Percentiles rank a stretch among this genome's conserved stretches.
Conservation (phyloP, 176 grass and related monocot genomes). For the bread wheat (Triticum aestivum) region IWGSC_CS_RefSeq_v2.1 NC_057799.1:154498752-154499251, state of each 20-base stretch:
- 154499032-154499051: constrained; percentile 50
- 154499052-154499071: constrained; percentile 77
- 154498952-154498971: constrained; percentile 64
- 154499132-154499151: constrained; percentile 80
- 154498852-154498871: constrained; percentile 82
- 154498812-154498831: constrained; percentile 48
- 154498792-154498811: neutral
- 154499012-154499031: constrained; percentile 63
- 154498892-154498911: constrained; percentile 62
- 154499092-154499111: constrained; percentile 74
- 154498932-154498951: constrained; percentile 56
- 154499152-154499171: constrained; percentile 71
- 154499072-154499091: constrained; percentile 93
- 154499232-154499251: constrained; percentile 67
- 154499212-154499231: constrained; percentile 96
- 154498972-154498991: constrained; percentile 58
- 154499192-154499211: constrained; percentile 62
- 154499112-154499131: constrained; percentile 71
- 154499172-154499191: constrained; percentile 68
- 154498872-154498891: constrained; percentile 83
- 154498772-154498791: neutral
- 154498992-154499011: constrained; percentile 69
- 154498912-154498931: constrained; percentile 67
- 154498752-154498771: no score
- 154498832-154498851: constrained; percentile 69